Base-by-base conservation (phyloP, 2,329 filamentous ascomycete species). In the Trichoderma arundinaceum region DNA sequence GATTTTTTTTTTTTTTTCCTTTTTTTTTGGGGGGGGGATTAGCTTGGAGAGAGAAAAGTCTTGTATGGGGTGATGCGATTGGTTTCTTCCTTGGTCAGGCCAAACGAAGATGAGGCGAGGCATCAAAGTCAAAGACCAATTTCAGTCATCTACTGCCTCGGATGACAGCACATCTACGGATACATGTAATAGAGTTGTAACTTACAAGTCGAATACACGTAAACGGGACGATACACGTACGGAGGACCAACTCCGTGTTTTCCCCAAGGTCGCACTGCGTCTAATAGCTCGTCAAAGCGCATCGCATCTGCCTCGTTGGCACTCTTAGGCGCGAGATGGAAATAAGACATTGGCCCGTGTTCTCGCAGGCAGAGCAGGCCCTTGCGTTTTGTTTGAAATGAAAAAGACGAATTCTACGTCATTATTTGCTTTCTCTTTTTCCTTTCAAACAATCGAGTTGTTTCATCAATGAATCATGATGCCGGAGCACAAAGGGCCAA, bases 241-340 rank as follows among this genome's bases (percentile, higher is more conserved):
- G 57, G 57, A 60, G 43, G 57, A 60, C 43, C 43, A 60, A 49
- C 15, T 39, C 58, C 57, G 46, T 61, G 46, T 61, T 38, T 43
- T n/a, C 35, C 38, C 3, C 38, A 17, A 41, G 33, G 58, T 52
- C 19, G 22, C 46, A 61, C 58, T 43, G 22, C 53, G 22, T 57
- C 48, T 32, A 51, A 13, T 32, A 33, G 19, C 22, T 8, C 46
- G 13, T 8, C 13, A 1, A 22, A 13, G 12, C 17, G 17, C n/a
- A 10, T 10, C 15, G 17, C 35, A 38, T 35, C 7, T 35, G 33
- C n/a, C 32, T 48, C n/a, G 56, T n/a, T 59, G 56, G 56, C 56
- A 12, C 56, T 39, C n/a, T 41, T 41, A 2, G 10, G 39, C 9
- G 12, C 10, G 15, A n/a, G 28, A 51, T n/a, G 9, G 15, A 22